Conservation (phyloP, 495 filamentous ascomycete species). For the Penicillium mononematosum region DNA sequence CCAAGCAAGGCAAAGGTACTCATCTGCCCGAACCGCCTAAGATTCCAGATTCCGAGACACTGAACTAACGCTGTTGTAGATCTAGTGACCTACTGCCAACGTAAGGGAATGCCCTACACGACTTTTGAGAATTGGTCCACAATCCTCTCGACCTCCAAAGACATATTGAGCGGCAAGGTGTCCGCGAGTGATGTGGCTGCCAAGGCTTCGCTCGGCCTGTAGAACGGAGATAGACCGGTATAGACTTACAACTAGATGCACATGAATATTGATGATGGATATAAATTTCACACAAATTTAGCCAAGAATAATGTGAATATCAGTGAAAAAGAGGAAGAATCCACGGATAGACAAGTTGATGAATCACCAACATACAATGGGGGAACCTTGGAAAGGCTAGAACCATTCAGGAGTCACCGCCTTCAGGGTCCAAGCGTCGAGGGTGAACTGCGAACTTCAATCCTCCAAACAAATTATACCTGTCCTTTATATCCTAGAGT, state of each 20-base stretch:
- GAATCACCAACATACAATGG: background rate
- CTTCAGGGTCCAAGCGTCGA: conserved; percentile 27
- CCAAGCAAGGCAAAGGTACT: conserved; percentile 82
- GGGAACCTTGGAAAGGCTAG: background rate
- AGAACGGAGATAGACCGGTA: conserved; percentile 5
- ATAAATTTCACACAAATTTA: background rate
- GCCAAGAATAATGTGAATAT: background rate
- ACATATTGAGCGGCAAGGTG: conserved; percentile 63
- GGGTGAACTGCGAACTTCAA: conserved; percentile 3
- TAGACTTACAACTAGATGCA: conserved; percentile 13
- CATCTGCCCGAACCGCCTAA: background rate
- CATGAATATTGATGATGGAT: conserved; percentile 3
- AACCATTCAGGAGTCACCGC: conserved; percentile 15
- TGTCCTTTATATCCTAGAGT: conserved; percentile 23
- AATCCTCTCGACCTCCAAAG: conserved; percentile 71
- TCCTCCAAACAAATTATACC: conserved; percentile 21
- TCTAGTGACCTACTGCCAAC: conserved; percentile 77
- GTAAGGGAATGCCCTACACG: conserved; percentile 74
- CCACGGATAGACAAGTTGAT: background rate
- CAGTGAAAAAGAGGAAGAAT: background rate
- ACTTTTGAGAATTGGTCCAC: conserved; percentile 74
- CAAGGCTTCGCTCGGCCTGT: conserved; percentile 9
- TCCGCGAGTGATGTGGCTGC: conserved; percentile 34
- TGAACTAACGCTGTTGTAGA: conserved; percentile 47
- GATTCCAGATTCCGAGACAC: background rate